Evolutionary conservation across 768 basidiomycete species (phyloP), one percentile per base, ranked within the genome.

Genomic region (Cyclocybe aegerita): DNA sequence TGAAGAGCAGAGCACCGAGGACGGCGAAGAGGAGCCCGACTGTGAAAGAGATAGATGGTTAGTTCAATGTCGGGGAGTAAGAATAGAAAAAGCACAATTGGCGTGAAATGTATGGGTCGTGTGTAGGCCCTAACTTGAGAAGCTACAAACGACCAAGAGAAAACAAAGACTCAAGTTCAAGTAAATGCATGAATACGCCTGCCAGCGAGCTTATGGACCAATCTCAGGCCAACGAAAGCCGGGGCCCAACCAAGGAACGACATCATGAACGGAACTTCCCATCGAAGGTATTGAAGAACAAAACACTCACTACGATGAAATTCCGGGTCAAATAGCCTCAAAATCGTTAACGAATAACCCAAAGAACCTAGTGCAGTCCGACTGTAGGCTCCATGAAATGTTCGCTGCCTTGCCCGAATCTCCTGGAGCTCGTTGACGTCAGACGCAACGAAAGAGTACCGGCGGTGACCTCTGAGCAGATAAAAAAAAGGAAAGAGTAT

Each of bases 351-450:
- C 1, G 87, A 77, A 60, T 88, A 90, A 0, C 88, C 86, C 2
- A 94, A 74, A 49, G 82, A 81, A 10, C 82, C 82, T 7, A 93
- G 72, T 0, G 90, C 90, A 0, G 84, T 87, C 23, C 90, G 82
- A 35, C 76, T 77, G 66, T 93, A 93, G 10, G 90, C 88, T 11
- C 89, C 90, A 46, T 92, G 80, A 61, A 91, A 92, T 0, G 91
- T 93, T 37, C 91, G 77, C 56, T 89, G 83, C 29, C 90, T 77
- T 0, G 91, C 91, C 10, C 91, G 78, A 12, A 93, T 67, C 62
- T 93, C 90, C 16, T 82, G 82, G 46, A 86, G 78, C 61, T 86
- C 83, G 45, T 72, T 75, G 31, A 83, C 52, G 56, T 86, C 83
- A 12, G 70, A 58, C 0, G 82, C 69, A 7, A 71, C 59, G 56